Percentiles rank a stretch among this genome's conserved stretches.
Evolutionary conservation across 2,329 filamentous ascomycete species (phyloP).

Genomic region (Penicillium sp.): DNA sequence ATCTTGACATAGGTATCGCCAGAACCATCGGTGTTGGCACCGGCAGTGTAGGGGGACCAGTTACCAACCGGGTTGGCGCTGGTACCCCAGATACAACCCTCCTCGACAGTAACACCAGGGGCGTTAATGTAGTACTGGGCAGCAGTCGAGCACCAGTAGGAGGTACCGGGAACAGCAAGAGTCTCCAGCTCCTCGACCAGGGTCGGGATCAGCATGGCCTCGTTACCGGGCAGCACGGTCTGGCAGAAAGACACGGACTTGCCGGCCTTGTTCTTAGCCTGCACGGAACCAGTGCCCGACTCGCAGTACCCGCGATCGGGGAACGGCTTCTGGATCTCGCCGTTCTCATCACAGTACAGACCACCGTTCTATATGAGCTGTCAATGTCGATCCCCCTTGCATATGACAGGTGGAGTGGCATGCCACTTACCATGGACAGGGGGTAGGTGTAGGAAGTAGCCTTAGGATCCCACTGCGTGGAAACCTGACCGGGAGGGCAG

Average conservation of each 20-base stretch:
- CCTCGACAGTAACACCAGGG: slow-evolving; percentile 58
- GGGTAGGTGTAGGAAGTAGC: slow-evolving; percentile 66
- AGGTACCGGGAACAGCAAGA: slow-evolving; percentile 66
- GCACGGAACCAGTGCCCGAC: slow-evolving; percentile 63
- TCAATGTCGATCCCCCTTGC: slow-evolving; percentile 13
- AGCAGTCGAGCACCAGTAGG: slow-evolving; percentile 69
- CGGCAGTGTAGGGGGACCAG: slow-evolving; percentile 74
- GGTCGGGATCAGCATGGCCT: slow-evolving; percentile 81
- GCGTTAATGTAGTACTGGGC: slow-evolving; percentile 80
- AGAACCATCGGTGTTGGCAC: slow-evolving; percentile 64
- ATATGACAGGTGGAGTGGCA: slow-evolving; percentile 6
- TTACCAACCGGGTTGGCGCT: slow-evolving; percentile 64
- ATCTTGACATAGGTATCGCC: slow-evolving; percentile 73
- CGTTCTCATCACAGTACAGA: slow-evolving; percentile 66
- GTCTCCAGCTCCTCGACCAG: slow-evolving; percentile 56
- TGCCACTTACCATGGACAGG: slow-evolving; percentile 63
- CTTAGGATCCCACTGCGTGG: slow-evolving; percentile 72
- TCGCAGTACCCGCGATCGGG: slow-evolving; percentile 66
- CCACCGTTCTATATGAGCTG: slow-evolving; percentile 61
- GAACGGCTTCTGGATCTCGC: slow-evolving; percentile 68
- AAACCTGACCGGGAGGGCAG: slow-evolving; percentile 71
- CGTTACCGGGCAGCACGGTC: slow-evolving; percentile 73
- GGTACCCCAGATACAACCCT: slow-evolving; percentile 71
- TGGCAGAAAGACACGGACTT: slow-evolving; percentile 69
- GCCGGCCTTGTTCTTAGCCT: slow-evolving; percentile 64